Evolutionary conservation across 176 grass and related monocot species (phyloP).

Genomic region (Elymus sibiricus): DNA sequence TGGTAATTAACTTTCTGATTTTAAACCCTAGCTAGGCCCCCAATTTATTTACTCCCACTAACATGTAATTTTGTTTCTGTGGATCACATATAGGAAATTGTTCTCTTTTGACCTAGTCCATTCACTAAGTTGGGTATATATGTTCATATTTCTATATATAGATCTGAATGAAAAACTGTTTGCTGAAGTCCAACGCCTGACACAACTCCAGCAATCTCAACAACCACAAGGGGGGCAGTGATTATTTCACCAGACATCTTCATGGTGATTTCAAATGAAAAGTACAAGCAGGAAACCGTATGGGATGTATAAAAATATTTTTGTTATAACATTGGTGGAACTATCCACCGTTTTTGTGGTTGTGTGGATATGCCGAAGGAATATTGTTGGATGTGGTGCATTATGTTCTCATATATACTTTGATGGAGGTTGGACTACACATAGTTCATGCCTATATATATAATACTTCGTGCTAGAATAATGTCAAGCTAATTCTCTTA

Average conservation of each 20-base stretch:
- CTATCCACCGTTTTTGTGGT: background rate
- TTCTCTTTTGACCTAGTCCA: background rate
- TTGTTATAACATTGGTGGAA: background rate
- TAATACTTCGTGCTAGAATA: background rate
- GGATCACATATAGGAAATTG: background rate
- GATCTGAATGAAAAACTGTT: constrained; percentile 48
- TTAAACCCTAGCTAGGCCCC: background rate
- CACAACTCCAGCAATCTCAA: background rate
- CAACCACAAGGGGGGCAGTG: background rate
- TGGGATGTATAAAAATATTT: background rate
- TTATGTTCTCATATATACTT: background rate
- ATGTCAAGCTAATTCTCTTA: background rate
- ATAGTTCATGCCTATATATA: background rate
- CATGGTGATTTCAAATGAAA: background rate
- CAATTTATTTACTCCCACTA: background rate
- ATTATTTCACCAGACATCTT: background rate
- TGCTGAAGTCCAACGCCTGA: constrained; percentile 27
- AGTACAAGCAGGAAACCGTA: no score
- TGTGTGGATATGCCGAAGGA: no score
- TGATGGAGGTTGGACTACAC: no score
- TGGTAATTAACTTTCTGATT: background rate
- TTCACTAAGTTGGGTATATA: background rate
- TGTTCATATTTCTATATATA: background rate
- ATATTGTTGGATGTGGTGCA: background rate
- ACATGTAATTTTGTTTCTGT: background rate